These are phyloP conservation scores for Solanum peruvianum DNA, from an alignment of 257 asterid genomes.

Conservation along the genomic window DNA sequence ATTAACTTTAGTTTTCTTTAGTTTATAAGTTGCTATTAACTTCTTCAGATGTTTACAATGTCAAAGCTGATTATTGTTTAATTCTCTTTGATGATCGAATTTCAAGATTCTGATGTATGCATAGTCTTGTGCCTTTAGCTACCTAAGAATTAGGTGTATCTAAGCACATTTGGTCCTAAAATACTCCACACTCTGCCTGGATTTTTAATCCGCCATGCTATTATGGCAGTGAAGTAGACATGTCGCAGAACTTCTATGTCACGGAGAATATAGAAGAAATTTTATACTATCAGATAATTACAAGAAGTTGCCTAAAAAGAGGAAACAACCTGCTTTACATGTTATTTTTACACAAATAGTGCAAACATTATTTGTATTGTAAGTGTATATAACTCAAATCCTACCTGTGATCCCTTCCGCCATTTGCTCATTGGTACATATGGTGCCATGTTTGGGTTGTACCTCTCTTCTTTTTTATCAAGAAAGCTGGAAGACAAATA, in stretches of 20 bases:
- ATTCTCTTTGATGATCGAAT: neutral
- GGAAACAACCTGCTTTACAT: neutral
- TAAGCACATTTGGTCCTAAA: neutral
- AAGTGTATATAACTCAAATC: neutral
- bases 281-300: neutral
- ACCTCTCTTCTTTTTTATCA: conserved; percentile 62
- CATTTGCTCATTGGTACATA: conserved; percentile 68
- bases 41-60: neutral
- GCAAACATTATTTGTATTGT: neutral
- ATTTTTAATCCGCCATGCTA: neutral
- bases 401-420: conserved; percentile 95
- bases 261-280: neutral
- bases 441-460: conserved; percentile 79
- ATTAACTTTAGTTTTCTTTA: neutral
- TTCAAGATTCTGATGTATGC: neutral
- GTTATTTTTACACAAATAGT: neutral
- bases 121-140: neutral
- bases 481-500: conserved; percentile 42
- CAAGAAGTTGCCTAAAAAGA: no score
- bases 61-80: neutral
- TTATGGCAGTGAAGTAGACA: neutral
- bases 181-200: neutral
- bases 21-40: neutral
- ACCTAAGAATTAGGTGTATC: neutral
- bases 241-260: neutral